These are phyloP conservation scores for Trichosporon asahii DNA, from an alignment of 1,284 basidiomycete genomes.

Conservation along the genomic window DNA sequence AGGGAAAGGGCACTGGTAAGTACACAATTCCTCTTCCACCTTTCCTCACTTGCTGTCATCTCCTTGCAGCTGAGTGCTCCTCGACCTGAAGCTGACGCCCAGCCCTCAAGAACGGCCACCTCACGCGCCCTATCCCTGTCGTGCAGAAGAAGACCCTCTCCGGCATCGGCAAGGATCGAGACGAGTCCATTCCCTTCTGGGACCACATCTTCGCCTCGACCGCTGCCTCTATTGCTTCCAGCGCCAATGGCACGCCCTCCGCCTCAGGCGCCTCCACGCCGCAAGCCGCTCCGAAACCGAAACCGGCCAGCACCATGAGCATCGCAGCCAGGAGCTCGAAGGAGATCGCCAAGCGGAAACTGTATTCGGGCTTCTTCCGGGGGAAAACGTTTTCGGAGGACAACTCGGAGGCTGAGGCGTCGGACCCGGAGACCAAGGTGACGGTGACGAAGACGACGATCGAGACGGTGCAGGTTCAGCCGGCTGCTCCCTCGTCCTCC, in stretches of 20 bases:
- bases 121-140: conserved; percentile 65
- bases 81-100: neutral
- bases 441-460: neutral
- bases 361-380: conserved; percentile 77
- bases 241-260: conserved; percentile 45
- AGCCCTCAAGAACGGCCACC: conserved; percentile 51
- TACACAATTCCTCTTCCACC: no score
- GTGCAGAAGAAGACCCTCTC: conserved; percentile 77
- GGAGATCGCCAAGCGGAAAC: conserved; percentile 66
- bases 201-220: conserved; percentile 79
- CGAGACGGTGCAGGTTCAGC: neutral
- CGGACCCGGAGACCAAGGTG: neutral
- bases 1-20: conserved; percentile 66
- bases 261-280: conserved; percentile 31
- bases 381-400: conserved; percentile 61
- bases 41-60: no score
- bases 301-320: conserved; percentile 48
- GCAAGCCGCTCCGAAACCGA: conserved; percentile 36
- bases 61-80: no score
- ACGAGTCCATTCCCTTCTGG: conserved; percentile 93
- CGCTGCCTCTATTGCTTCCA: conserved; percentile 64
- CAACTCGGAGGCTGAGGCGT: neutral
- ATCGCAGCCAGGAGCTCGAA: conserved; percentile 67
- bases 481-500: neutral
- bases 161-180: conserved; percentile 84